A percentile compares a stretch with the other conserved stretches of the same genome.
Conservation (phyloP, 2,329 filamentous ascomycete genomes). For the Rhytidhysteron rufulum region DNA sequence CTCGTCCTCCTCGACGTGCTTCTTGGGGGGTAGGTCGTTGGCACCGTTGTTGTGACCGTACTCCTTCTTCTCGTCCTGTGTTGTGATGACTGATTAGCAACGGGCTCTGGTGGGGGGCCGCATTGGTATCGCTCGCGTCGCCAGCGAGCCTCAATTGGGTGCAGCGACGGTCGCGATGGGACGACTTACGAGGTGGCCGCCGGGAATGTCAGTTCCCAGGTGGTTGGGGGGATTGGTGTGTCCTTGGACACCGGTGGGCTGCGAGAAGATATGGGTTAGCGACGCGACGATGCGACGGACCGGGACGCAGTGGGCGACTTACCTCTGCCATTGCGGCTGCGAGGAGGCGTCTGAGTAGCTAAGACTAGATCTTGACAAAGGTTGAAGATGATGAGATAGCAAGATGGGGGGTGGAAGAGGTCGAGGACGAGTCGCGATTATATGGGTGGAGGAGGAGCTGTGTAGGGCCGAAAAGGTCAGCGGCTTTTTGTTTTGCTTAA, state of each 20-base stretch:
- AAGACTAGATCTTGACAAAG: conserved; percentile 4
- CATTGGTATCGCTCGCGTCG: too few relatives aligned
- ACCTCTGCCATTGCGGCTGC: conserved; percentile 18
- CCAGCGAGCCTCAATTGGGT: too few relatives aligned
- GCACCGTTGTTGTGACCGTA: conserved; percentile 13
- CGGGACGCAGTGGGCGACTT: conserved; percentile 1
- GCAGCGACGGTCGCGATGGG: background rate
- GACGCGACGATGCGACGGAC: background rate
- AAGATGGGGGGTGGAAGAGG: conserved; percentile 1
- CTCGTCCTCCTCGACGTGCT: conserved; percentile 52
- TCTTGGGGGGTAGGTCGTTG: conserved; percentile 14
- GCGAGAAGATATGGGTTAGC: too few relatives aligned
- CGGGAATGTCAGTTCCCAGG: conserved; percentile 20
- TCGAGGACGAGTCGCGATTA: conserved; percentile 5
- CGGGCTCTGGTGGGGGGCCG: background rate
- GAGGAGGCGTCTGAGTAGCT: conserved; percentile 5
- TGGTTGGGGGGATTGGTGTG: conserved; percentile 19
- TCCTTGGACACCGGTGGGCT: background rate
- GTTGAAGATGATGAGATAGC: conserved; percentile 4
- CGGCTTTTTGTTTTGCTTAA: conserved; percentile 1
- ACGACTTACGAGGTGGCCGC: conserved; percentile 18
- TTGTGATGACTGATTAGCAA: conserved; percentile 3
- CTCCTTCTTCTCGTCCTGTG: conserved; percentile 25
- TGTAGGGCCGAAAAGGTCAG: background rate
- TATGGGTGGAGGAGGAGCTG: background rate